Conservation (phyloP, 768 basidiomycete genomes). For the Lactarius trivialis region DNA sequence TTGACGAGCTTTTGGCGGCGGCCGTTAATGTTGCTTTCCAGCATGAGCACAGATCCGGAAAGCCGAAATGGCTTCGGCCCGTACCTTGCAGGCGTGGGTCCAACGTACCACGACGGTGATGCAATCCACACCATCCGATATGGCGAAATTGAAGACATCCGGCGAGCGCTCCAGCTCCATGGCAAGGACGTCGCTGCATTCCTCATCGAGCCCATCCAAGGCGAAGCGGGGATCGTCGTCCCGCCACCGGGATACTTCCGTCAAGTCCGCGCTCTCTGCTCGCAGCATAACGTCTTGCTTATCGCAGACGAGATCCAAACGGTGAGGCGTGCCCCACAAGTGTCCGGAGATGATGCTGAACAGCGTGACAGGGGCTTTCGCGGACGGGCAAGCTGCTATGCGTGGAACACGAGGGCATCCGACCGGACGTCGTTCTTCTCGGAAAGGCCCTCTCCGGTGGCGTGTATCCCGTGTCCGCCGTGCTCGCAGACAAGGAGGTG, state of each 20-base stretch:
- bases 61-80: conserved; percentile 86
- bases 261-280: conserved; percentile 75
- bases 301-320: conserved; percentile 99
- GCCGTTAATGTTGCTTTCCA: conserved; percentile 28
- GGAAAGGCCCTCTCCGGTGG: conserved; percentile 98
- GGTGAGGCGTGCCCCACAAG: conserved; percentile 34
- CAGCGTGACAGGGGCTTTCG: conserved; percentile 60
- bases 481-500: conserved; percentile 83
- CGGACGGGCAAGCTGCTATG: conserved; percentile 93
- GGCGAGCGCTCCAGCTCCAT: conserved; percentile 69
- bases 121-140: conserved; percentile 62
- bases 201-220: conserved; percentile 96
- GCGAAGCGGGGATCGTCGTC: conserved; percentile 96
- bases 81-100: conserved; percentile 80
- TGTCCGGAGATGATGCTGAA: conserved; percentile 4
- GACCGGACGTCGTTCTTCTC: conserved; percentile 87
- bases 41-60: conserved; percentile 94
- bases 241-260: conserved; percentile 83
- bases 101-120: conserved; percentile 57
- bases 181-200: conserved; percentile 87
- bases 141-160: conserved; percentile 77
- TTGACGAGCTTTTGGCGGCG: not conserved
- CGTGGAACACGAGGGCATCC: conserved; percentile 78
- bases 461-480: conserved; percentile 95
- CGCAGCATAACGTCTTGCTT: conserved; percentile 87